Base-by-base conservation (phyloP, 306 rosid species). In the peach (Prunus persica) region DNA sequence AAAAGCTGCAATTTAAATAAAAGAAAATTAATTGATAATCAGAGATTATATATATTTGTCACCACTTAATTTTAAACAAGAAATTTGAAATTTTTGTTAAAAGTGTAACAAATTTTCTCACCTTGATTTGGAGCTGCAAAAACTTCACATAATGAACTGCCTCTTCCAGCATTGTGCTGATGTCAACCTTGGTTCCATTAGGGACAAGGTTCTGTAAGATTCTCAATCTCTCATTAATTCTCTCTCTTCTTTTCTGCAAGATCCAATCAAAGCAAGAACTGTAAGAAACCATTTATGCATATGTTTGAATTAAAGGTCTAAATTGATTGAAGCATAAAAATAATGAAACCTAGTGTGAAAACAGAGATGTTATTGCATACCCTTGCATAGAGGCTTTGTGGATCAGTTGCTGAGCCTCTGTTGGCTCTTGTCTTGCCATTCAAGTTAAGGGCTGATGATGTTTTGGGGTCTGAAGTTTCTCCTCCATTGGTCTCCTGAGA, bases 141-240 rank as follows among this genome's bases (percentile, higher is more conserved):
- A 95, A 95, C 78, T 95, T 88, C 75, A 95, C 98, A 62, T 95
- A 95, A 38, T 89, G 87, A 45, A 92, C 97, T 50, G 97, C 96
- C 69, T 95, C 97, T 87, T 95, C 98, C 47, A 95, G 96, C 98
- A 95, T 95, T 52, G 98, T 95, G 85, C 98, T 95, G 57, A 95
- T 90, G 82, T 95, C 98, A 65, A 95, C 98, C 94, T 94, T 91
- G 16, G 96, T 92, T 82, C 99, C 99, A 22, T 89, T 95, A 8
- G 99, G 99, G 50, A 95, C 93, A 79, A 95, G 91, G 71, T 82
- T 84, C 78, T 92, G 99, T 20, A 95, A 76, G 69, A 88, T 88
- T 88, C 82, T 88, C 65, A 95, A 60, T 28, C 99, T 75, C 45
- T 90, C 97, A 67, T 92, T 95, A 58, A 95, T 95, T 76, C 89